A percentile compares a stretch with the other conserved stretches of the same genome.
phyloP scores from a whole-genome alignment of 108 stramenopile genomes.

The Pelagomonas calceolata region DNA sequence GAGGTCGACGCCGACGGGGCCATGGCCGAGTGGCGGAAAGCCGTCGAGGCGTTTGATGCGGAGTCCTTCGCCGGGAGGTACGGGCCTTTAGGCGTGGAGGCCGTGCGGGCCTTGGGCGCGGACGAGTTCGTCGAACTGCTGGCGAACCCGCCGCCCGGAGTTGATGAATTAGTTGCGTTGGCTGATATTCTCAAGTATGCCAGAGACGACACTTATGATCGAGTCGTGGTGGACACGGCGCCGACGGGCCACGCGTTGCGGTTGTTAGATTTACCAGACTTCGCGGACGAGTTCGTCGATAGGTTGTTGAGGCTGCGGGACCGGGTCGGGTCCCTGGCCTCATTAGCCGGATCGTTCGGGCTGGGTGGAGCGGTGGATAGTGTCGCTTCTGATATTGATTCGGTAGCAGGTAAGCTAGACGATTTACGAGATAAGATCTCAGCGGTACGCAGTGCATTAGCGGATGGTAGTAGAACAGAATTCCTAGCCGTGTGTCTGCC shows the following conservation, averaged over 20 bases:
- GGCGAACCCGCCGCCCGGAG: conserved; percentile 28
- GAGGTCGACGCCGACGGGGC: conserved; percentile 24
- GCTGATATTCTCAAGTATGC: conserved; percentile 17
- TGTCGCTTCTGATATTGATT: neutral
- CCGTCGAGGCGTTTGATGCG: conserved; percentile 10
- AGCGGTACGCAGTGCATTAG: conserved; percentile 19
- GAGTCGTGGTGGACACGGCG: conserved; percentile 38
- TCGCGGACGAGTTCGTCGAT: conserved; percentile 26
- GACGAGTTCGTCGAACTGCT: conserved; percentile 25
- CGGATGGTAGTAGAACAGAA: conserved; percentile 24
- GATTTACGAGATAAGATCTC: neutral
- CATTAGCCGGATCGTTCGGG: neutral
- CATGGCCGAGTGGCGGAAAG: neutral
- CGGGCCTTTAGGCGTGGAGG: conserved; percentile 7
- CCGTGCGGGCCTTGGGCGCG: conserved; percentile 21
- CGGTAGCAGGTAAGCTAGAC: neutral
- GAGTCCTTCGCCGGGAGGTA: conserved; percentile 16
- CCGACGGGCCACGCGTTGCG: conserved; percentile 39
- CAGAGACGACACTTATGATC: conserved; percentile 22
- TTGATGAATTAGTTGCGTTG: conserved; percentile 31
- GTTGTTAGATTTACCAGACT: conserved; percentile 31
- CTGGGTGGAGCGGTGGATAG: conserved; percentile 2
- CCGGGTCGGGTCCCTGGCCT: neutral
- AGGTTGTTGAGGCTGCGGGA: conserved; percentile 14
- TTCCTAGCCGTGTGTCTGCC: conserved; percentile 33